These are phyloP conservation scores for Myxozyma vanderwaltii DNA, from an alignment of 805 yeast genomes.

Conservation along the genomic window DNA sequence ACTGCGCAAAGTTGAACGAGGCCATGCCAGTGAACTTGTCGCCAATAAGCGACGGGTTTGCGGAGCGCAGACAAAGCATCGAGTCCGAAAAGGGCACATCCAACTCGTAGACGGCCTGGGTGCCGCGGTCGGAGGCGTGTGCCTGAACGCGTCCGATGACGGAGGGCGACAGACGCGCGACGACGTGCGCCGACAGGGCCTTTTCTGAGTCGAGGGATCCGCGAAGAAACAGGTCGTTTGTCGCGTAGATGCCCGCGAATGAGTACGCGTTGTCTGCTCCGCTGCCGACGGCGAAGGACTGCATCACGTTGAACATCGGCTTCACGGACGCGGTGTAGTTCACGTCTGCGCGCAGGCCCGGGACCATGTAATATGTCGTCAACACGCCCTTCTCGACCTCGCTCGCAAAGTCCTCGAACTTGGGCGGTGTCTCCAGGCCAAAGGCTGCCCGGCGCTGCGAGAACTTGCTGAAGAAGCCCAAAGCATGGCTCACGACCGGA, in stretches of 20 bases:
- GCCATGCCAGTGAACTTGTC: constrained; percentile 87
- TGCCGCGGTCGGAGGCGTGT: constrained; percentile 30
- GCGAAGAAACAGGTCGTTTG: constrained; percentile 81
- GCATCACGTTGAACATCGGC: constrained; percentile 97
- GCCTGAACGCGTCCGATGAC: constrained; percentile 24
- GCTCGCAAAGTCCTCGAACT: constrained; percentile 87
- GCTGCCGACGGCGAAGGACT: constrained; percentile 86
- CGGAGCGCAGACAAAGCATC: constrained; percentile 83
- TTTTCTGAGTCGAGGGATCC: constrained; percentile 86
- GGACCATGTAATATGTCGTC: constrained; percentile 82
- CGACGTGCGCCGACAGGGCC: constrained; percentile 23
- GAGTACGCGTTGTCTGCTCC: constrained; percentile 81
- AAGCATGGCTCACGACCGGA: constrained; percentile 77
- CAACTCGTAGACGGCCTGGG: constrained; percentile 92
- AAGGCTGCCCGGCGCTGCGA: constrained; percentile 77
- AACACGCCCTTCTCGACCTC: constrained; percentile 95
- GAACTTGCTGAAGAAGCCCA: constrained; percentile 71
- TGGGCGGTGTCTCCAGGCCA: constrained; percentile 88
- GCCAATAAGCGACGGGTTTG: constrained; percentile 80
- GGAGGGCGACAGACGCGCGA: constrained; percentile 19
- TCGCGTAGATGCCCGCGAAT: constrained; percentile 84
- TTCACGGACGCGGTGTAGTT: constrained; percentile 86
- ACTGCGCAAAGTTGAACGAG: constrained; percentile 87
- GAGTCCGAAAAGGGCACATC: constrained; percentile 90
- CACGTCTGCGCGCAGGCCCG: constrained; percentile 95